Base-by-base conservation (phyloP, 1,284 basidiomycete genomes). In the Microbotryomycetes sp. region DNA sequence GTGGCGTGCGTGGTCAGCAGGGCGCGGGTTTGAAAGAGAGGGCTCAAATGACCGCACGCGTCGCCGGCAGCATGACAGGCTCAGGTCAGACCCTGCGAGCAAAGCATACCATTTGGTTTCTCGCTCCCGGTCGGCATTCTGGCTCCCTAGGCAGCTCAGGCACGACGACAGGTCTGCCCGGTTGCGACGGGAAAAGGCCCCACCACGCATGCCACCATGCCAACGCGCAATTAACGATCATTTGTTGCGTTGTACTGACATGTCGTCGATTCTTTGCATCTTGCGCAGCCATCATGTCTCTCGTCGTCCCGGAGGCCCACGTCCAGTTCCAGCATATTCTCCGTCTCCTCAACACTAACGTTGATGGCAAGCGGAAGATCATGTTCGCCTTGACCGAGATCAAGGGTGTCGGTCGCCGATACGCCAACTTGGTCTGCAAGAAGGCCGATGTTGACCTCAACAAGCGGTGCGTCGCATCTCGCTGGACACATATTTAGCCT, bases 301-400 rank as follows among this genome's bases (percentile, higher is more conserved):
- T 94, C 79, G 90, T 92, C 75, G 84, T 91, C 62, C 91, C 90
- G 62, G 91, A 94, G 79, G 77, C 88, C 69, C 89, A 94, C 78
- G 85, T 88, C 76, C 89, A 93, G 56, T 69, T 72, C 70, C 72
- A 93, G 88, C 91, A 94, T 84, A 96, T 96, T 78, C 80, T 97
- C 69, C 92, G 96, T 89, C 84, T 99, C 61, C 85, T 99, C 76
- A 97, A 98, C 85, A 98, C 96, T 76, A 98, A 99, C 81, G 96
- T 99, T 74, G 93, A 97, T 80, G 96, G 94, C 71, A 93, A 93
- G 79, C 87, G 92, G 76, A 97, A 97, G 83, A 88, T 97, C 78
- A 93, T 93, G 91, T 96, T 89, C 78, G 79, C 91, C 74, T 78
- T 96, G 81, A 96, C 91, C 57, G 91, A 98, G 82, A 98, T 98